phyloP scores from a whole-genome alignment of 345 rosid species.

The Linum trigynum region DNA sequence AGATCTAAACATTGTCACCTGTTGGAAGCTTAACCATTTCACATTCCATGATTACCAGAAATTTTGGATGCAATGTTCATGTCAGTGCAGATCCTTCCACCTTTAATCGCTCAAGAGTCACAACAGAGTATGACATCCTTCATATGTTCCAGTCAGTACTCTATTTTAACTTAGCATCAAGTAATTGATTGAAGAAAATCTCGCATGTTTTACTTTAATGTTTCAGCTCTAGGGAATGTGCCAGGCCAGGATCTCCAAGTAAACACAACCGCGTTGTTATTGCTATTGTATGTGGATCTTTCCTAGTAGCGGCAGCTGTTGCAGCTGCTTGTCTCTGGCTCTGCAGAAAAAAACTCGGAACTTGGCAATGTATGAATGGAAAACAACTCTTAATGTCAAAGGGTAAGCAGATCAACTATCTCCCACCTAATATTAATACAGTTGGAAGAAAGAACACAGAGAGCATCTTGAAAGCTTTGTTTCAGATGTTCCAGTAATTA shows the following conservation, averaged over 20 bases:
- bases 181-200: slow-evolving; percentile 2
- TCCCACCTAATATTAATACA: background rate
- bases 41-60: slow-evolving; percentile 24
- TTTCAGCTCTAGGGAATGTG: slow-evolving; percentile 39
- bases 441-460: too few species aligned
- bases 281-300: slow-evolving; percentile 32
- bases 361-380: slow-evolving; percentile 15
- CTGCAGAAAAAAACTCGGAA: slow-evolving; percentile 20
- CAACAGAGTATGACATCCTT: slow-evolving; percentile 38
- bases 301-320: slow-evolving; percentile 22
- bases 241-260: slow-evolving; percentile 6
- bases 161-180: background rate
- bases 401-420: slow-evolving; percentile 31
- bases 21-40: background rate
- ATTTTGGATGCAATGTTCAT: slow-evolving; percentile 42
- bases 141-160: slow-evolving; percentile 1
- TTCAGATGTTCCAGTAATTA: background rate
- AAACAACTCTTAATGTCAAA: slow-evolving; percentile 24
- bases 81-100: slow-evolving; percentile 20
- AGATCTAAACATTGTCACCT: background rate
- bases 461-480: background rate
- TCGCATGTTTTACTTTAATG: slow-evolving; percentile 8
- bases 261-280: slow-evolving; percentile 24
- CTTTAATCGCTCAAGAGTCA: slow-evolving; percentile 21
- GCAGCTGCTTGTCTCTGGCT: slow-evolving; percentile 23